phyloP scores from a whole-genome alignment of 2,329 filamentous ascomycete species.

The Stagonosporopsis vannaccii region DNA sequence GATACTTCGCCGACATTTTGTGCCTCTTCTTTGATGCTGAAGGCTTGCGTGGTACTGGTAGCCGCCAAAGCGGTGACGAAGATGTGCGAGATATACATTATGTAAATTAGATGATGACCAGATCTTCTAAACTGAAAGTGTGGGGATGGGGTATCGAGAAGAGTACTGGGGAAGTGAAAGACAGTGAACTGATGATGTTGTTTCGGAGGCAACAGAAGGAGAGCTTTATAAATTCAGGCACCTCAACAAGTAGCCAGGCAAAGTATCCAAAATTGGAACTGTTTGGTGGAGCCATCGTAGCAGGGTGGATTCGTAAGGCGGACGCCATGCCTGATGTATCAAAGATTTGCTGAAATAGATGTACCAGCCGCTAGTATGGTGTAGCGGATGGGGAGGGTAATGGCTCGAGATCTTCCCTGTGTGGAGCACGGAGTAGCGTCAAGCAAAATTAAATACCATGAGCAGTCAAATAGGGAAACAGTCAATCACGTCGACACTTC shows the following conservation, averaged over 20 bases:
- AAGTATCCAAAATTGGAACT: slow-evolving; percentile 23
- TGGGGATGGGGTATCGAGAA: slow-evolving; percentile 1
- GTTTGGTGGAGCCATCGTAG: slow-evolving; percentile 9
- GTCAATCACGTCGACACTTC: slow-evolving; percentile 20
- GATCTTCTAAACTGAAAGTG: slow-evolving; percentile 18
- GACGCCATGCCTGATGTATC: slow-evolving; percentile 18
- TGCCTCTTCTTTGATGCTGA: slow-evolving; percentile 31
- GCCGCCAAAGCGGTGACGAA: slow-evolving; percentile 36
- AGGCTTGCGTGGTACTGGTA: slow-evolving; percentile 35
- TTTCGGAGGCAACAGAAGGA: slow-evolving; percentile 4
- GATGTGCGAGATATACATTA: slow-evolving; percentile 47
- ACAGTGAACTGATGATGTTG: slow-evolving; percentile 18
- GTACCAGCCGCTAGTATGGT: slow-evolving; percentile 25
- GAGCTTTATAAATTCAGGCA: slow-evolving; percentile 31
- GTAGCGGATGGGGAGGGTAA: slow-evolving; percentile 26
- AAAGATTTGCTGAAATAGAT: slow-evolving; percentile 19
- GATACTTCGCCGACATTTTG: slow-evolving; percentile 19
- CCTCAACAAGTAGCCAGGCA: slow-evolving; percentile 18
- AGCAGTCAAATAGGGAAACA: slow-evolving; percentile 23
- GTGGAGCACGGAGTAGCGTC: slow-evolving; percentile 22
- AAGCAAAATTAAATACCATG: slow-evolving; percentile 21
- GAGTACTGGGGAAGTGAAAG: slow-evolving; percentile 19
- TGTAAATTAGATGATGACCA: slow-evolving; percentile 16
- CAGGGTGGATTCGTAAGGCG: slow-evolving; percentile 18
- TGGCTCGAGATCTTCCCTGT: slow-evolving; percentile 20